Base-by-base conservation (phyloP, 2,329 filamentous ascomycete species). In the Colletotrichum tabaci region DNA sequence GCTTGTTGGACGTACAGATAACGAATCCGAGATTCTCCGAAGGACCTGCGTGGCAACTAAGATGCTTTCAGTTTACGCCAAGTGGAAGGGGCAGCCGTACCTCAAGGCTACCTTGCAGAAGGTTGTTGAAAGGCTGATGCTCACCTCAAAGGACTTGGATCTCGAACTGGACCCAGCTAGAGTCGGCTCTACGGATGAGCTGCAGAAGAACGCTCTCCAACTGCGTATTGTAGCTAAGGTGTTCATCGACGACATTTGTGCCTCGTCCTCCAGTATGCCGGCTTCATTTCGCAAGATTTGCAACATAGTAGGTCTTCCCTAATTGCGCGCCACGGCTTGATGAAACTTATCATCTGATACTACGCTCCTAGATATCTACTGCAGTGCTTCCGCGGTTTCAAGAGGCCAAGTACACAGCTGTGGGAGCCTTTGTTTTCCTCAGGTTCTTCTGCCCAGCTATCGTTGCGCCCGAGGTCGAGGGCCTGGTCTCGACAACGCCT, bases 401-500 rank as follows among this genome's bases (percentile, higher is more conserved):
- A 0, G 91, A 93, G 71, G 90, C 91, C 7, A 93, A 92, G 79
- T 93, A 92, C 77, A 93, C 91, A 0, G 91, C 91, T 4, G 91
- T 93, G 16, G 91, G 91, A 1, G 90, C 91, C 0, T 93, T 93
- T 76, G 89, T 93, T 68, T 93, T 93, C 76, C 84, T 93, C 30
- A 87, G 91, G 10, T 93, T 93, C 82, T 93, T 93, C 77, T 93
- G 91, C 74, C 91, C 91, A 9, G 91, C 91, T 35, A 93, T 93
- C 65, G 91, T 93, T 18, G 90, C 91, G 1, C 91, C 91, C 0
- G 91, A 93, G 77, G 87, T 86, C 1, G 91, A 93, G 76, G 90
- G 90, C 2, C 83, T 93, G n/a, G 89, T 93, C 21, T 82, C 85
- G 18, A 84, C 84, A 2, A 77, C 88, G 3, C 91, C 90, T 7